Percentiles rank a stretch among this genome's conserved stretches.
phyloP scores from a whole-genome alignment of 2,329 filamentous ascomycete genomes.

The Pseudogymnoascus sp. region DNA sequence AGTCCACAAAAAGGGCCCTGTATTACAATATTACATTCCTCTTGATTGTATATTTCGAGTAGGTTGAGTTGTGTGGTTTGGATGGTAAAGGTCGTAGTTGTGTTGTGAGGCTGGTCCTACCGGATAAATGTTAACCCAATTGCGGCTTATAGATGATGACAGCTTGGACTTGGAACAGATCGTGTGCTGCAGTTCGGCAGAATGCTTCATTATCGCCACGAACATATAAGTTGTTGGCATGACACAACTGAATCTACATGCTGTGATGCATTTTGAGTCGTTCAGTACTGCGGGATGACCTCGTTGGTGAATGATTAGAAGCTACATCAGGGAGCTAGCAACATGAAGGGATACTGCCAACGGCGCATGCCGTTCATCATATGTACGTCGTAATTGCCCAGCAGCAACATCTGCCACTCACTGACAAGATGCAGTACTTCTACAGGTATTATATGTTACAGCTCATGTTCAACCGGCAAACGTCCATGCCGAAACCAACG shows the following conservation, averaged over 20 bases:
- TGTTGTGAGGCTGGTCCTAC: not conserved
- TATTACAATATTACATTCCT: not conserved
- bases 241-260: not conserved
- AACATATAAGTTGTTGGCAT: slow-evolving; percentile 1
- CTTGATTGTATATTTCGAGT: not conserved
- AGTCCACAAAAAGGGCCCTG: not conserved
- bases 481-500: not conserved
- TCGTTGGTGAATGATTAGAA: not conserved
- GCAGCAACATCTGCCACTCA: not conserved
- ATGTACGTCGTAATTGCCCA: slow-evolving; percentile 20
- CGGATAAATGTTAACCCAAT: slow-evolving; percentile 9
- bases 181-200: not conserved
- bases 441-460: slow-evolving; percentile 21
- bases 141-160: slow-evolving; percentile 10
- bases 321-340: slow-evolving; percentile 14
- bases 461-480: slow-evolving; percentile 13
- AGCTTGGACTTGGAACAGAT: slow-evolving; percentile 10
- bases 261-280: not conserved
- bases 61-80: not conserved
- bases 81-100: not conserved
- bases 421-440: slow-evolving; percentile 11
- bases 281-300: slow-evolving; percentile 5
- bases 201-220: not conserved
- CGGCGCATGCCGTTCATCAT: slow-evolving; percentile 28
- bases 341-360: slow-evolving; percentile 26